These are phyloP conservation scores for Paraglomus occultum DNA, from an alignment of 192 early-diverging fungal genomes.

Conservation along the genomic window DNA sequence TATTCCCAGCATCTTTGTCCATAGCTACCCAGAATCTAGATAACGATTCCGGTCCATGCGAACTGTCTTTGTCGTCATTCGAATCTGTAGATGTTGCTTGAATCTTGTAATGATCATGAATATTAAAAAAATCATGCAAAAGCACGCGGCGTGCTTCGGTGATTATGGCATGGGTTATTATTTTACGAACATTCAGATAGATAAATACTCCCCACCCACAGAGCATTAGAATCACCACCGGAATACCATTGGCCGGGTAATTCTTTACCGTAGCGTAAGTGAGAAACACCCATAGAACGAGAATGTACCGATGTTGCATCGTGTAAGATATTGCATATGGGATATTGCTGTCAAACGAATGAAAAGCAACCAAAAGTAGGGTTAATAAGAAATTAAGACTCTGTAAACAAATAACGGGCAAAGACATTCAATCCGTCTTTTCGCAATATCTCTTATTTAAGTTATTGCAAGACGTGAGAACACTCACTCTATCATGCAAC, in stretches of 20 bases:
- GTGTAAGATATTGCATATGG: background rate
- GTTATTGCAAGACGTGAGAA: background rate
- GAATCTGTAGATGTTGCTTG: background rate
- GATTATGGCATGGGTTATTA: background rate
- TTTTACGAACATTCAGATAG: background rate
- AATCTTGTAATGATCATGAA: background rate
- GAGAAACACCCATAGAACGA: constrained; percentile 1
- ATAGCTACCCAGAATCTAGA: constrained; percentile 18
- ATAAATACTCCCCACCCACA: constrained; percentile 8
- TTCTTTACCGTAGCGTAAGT: constrained; percentile 17
- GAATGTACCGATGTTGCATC: constrained; percentile 9
- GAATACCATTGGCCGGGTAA: background rate
- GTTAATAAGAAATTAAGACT: background rate
- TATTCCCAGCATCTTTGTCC: constrained; percentile 14
- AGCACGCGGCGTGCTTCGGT: background rate
- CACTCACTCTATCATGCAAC: constrained; percentile 19
- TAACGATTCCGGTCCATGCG: background rate
- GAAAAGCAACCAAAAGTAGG: background rate
- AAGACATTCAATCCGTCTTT: background rate
- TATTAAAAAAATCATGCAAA: background rate
- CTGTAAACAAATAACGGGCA: background rate
- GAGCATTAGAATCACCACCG: background rate
- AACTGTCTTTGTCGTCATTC: background rate
- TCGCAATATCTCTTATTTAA: too few relatives aligned
- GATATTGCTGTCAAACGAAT: constrained; percentile 3